Percentiles rank a stretch among this genome's conserved stretches.
Evolutionary conservation across 78 protist genomes (phyloP).

Genomic region (Creolimax fragrantissima): DNA sequence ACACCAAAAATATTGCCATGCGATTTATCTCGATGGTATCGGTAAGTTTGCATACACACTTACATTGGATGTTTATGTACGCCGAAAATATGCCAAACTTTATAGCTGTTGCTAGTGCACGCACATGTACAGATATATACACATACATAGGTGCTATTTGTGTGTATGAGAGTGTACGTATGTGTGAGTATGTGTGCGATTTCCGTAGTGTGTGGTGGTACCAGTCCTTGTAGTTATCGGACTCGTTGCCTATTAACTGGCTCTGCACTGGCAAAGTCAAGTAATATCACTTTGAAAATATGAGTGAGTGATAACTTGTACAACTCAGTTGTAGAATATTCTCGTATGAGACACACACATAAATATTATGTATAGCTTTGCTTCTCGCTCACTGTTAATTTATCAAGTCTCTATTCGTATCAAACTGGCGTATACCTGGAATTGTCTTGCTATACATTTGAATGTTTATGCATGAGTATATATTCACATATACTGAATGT

Average conservation of each 20-base stretch:
- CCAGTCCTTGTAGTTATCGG: too few species aligned
- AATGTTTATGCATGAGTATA: background rate
- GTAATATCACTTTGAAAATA: too few species aligned
- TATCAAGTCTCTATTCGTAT: too few species aligned
- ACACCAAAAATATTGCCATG: background rate
- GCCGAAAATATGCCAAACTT: too few species aligned
- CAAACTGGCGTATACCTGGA: background rate
- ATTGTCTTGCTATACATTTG: background rate
- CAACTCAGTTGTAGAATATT: too few species aligned
- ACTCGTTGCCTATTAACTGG: too few species aligned
- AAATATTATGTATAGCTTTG: too few species aligned
- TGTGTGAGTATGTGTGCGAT: background rate
- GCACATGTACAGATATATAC: background rate
- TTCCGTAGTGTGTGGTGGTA: background rate
- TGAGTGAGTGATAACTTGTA: too few species aligned
- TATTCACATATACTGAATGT: background rate
- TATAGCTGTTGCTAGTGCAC: too few species aligned
- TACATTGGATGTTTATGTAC: background rate
- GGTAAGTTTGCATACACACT: background rate
- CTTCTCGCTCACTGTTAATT: too few species aligned
- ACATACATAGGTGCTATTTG: background rate
- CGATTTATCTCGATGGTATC: background rate
- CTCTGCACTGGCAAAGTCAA: too few species aligned
- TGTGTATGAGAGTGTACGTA: background rate
- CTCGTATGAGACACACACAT: too few species aligned